These are phyloP conservation scores for Calonectria montana DNA, from an alignment of 2,329 filamentous ascomycete genomes.

Conservation along the genomic window DNA sequence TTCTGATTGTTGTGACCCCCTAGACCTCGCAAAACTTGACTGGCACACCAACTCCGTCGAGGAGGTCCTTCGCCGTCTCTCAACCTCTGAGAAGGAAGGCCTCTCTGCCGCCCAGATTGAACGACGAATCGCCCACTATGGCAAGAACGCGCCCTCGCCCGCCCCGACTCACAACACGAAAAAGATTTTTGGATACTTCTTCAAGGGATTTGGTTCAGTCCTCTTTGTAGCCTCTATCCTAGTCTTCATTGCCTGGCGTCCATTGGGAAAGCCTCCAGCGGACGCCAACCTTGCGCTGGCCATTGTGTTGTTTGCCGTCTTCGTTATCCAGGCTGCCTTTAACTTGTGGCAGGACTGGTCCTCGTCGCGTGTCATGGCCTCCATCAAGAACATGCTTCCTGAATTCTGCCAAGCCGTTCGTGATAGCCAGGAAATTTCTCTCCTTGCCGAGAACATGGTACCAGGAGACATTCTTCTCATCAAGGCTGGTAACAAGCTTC, in stretches of 20 bases:
- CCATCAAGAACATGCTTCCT: conserved; percentile 84
- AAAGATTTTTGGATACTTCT: conserved; percentile 76
- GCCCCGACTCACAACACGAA: conserved; percentile 30
- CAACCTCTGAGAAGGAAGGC: conserved; percentile 23
- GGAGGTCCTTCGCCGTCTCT: conserved; percentile 29
- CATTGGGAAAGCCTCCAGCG: conserved; percentile 76
- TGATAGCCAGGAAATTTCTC: conserved; percentile 62
- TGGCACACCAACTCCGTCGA: conserved; percentile 32
- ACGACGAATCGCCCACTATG: conserved; percentile 26
- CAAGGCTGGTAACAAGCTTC: conserved; percentile 78
- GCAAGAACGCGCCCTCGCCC: conserved; percentile 33
- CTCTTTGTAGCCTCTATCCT: conserved; percentile 76
- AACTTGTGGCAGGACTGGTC: conserved; percentile 82
- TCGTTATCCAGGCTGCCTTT: conserved; percentile 76
- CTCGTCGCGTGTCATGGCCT: conserved; percentile 80
- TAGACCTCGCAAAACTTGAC: conserved; percentile 34
- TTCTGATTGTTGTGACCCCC: neutral
- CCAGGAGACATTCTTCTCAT: conserved; percentile 77
- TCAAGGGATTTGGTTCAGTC: conserved; percentile 80
- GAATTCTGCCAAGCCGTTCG: conserved; percentile 75
- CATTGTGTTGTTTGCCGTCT: conserved; percentile 78
- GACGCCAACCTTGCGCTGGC: conserved; percentile 78
- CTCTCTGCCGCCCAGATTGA: conserved; percentile 28
- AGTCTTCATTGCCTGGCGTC: conserved; percentile 82
- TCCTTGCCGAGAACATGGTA: conserved; percentile 71